Evolutionary conservation across 768 basidiomycete species (phyloP).

Genomic region (Rhodotorula toruloides): DNA sequence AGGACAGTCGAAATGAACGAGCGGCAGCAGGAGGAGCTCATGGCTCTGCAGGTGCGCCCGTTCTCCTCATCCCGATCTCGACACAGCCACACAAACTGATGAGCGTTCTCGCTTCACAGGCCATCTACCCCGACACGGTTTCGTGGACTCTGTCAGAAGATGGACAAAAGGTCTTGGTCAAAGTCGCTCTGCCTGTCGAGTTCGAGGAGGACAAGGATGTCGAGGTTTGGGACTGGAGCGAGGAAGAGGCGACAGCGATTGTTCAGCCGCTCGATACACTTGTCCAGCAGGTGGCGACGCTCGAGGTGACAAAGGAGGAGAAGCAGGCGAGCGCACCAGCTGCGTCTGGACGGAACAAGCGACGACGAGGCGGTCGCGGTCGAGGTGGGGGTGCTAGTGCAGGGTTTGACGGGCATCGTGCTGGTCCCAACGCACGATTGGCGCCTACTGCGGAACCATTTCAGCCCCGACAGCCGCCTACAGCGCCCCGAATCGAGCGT

Average conservation of each 20-base stretch:
- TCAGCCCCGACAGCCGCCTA: not conserved
- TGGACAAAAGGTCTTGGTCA: not conserved
- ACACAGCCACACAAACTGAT: not conserved
- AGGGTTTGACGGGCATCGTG: not conserved
- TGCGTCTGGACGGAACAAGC: not conserved
- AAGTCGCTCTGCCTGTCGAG: constrained; percentile 3
- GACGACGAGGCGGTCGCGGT: not conserved
- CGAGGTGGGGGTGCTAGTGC: not conserved
- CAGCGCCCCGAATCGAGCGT: too few species aligned
- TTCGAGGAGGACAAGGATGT: constrained; percentile 3
- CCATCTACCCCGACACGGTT: constrained; percentile 14
- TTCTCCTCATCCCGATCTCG: not conserved
- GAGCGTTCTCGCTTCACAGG: not conserved
- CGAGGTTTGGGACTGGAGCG: constrained; percentile 3
- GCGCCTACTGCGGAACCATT: not conserved
- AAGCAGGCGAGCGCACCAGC: not conserved
- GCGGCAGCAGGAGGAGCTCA: constrained; percentile 21
- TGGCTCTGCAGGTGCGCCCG: constrained; percentile 19
- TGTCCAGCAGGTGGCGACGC: not conserved
- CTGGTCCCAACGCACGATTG: not conserved
- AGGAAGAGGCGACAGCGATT: too few species aligned
- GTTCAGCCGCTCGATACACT: not conserved
- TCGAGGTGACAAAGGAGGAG: not conserved
- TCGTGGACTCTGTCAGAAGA: not conserved
- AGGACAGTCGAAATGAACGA: constrained; percentile 3